Conservation (phyloP, 179 eudicot species). For the Gypsophila paniculata region DNA sequence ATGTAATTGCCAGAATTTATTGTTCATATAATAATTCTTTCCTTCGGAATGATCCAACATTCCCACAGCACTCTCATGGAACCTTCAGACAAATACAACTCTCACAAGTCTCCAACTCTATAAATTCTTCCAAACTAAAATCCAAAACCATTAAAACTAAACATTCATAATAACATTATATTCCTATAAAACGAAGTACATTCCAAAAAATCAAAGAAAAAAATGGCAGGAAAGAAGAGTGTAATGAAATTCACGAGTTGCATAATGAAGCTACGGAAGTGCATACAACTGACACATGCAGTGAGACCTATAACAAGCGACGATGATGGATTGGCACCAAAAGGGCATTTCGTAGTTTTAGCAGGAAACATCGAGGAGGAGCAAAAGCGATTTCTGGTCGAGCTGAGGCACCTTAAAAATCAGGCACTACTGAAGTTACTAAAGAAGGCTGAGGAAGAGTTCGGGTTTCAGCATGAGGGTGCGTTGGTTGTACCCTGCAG, state of each 20-base stretch:
- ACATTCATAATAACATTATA: background rate
- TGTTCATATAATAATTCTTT: too few relatives aligned
- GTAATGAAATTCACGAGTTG: constrained; percentile 24
- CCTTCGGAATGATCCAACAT: constrained; percentile 16
- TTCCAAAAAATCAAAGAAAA: background rate
- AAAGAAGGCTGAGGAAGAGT: constrained; percentile 53
- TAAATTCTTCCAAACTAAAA: background rate
- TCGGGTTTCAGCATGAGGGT: constrained; percentile 45
- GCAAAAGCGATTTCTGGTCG: constrained; percentile 38
- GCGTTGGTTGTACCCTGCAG: constrained; percentile 47
- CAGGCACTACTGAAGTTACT: constrained; percentile 45
- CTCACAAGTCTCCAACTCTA: background rate
- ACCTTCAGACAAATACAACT: constrained; percentile 20
- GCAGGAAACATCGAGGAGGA: constrained; percentile 34
- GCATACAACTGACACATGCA: constrained; percentile 15
- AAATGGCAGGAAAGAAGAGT: constrained; percentile 20
- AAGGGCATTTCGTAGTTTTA: constrained; percentile 55
- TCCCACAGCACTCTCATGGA: constrained; percentile 17
- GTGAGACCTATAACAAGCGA: constrained; percentile 25
- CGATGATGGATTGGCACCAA: constrained; percentile 26
- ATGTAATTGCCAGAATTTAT: too few relatives aligned
- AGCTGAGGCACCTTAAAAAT: constrained; percentile 32
- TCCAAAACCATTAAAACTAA: background rate
- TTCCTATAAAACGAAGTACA: background rate
- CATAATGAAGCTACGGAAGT: constrained; percentile 23